Evolutionary conservation across 768 basidiomycete genomes (phyloP), one percentile per base, ranked within the genome.

Genomic region (Gymnopilus dilepis): DNA sequence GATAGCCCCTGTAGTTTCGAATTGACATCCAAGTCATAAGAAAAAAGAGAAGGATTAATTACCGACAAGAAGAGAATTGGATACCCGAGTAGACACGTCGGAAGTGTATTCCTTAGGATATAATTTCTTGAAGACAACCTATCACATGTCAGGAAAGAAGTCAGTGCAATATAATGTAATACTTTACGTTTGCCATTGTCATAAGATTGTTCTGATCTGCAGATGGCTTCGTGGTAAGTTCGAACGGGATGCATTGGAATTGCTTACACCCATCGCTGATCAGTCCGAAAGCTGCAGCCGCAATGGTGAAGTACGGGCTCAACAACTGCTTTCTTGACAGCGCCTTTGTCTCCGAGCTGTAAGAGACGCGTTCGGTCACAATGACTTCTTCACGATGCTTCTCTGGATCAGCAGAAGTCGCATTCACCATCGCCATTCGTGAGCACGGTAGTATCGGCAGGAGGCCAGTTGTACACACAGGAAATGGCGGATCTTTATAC

Each of bases 51-150:
- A 53, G 64, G 28, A 34, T 24, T 41, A 11, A 38, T 76, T 71
- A 81, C 89, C 90, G 61, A 92, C 82, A 59, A 90, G 83, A 19
- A 91, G 79, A 6, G 91, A 73, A 69, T 92, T 92, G 4, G 86
- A 87, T 2, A 91, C 86, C 31, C 84, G 82, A 3, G 91, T 92
- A 6, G 88, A 88, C 34, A 88, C 80, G 3, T 70, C 62, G 0
- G 86, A 70, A 0, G 86, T 90, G 69, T 91, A 91, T 3, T 77
- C 76, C n/a, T 72, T 77, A 3, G 87, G 85, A 69, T 91, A 90
- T 13, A 91, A 73, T 61, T 76, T 75, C 70, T 82, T 86, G 77
- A 90, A 87, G 11, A 89, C 77, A 17, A 90, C 88, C 86, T 88
- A 60, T 33, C 54, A 56, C 24, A 31, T 13, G 22, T 24, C 26